Percentiles rank a stretch among this genome's conserved stretches.
Evolutionary conservation across 1,284 basidiomycete genomes (phyloP).

Genomic region (Ceratobasidium sp.): DNA sequence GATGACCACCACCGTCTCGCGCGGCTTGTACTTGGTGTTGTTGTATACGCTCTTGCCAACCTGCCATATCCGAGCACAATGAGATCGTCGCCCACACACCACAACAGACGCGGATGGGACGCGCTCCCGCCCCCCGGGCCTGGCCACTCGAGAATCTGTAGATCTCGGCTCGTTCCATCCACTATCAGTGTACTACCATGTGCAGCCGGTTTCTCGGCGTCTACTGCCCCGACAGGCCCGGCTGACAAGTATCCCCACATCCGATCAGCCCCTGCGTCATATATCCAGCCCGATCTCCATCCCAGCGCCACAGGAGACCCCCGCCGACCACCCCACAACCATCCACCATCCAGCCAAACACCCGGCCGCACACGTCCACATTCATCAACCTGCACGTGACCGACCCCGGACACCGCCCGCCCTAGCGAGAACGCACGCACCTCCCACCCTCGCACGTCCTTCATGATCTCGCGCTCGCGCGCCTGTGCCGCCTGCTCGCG

Average conservation of each 20-base stretch:
- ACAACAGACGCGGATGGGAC: conserved; percentile 22
- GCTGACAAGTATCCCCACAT: not conserved
- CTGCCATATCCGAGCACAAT: conserved; percentile 56
- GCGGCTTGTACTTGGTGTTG: conserved; percentile 79
- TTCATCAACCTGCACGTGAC: conserved; percentile 6
- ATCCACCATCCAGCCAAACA: conserved; percentile 18
- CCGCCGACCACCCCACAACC: conserved; percentile 10
- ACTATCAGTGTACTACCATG: conserved; percentile 24
- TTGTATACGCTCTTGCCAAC: conserved; percentile 88
- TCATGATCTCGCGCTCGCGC: conserved; percentile 94
- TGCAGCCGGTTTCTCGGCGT: conserved; percentile 8
- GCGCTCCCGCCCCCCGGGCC: conserved; percentile 21
- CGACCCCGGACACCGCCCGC: conserved; percentile 8
- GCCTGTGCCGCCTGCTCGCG: conserved; percentile 81
- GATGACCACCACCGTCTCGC: conserved; percentile 66
- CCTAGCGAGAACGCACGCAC: conserved; percentile 63
- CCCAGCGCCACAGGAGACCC: conserved; percentile 37
- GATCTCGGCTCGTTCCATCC: conserved; percentile 38
- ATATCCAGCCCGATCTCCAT: conserved; percentile 29
- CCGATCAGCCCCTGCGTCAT: conserved; percentile 21
- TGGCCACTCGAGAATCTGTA: conserved; percentile 23
- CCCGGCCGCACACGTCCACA: conserved; percentile 31
- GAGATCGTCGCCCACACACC: conserved; percentile 3
- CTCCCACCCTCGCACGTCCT: conserved; percentile 94
- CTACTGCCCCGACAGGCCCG: conserved; percentile 10